phyloP scores from a whole-genome alignment of 345 rosid species.

The Aquilaria sinensis region DNA sequence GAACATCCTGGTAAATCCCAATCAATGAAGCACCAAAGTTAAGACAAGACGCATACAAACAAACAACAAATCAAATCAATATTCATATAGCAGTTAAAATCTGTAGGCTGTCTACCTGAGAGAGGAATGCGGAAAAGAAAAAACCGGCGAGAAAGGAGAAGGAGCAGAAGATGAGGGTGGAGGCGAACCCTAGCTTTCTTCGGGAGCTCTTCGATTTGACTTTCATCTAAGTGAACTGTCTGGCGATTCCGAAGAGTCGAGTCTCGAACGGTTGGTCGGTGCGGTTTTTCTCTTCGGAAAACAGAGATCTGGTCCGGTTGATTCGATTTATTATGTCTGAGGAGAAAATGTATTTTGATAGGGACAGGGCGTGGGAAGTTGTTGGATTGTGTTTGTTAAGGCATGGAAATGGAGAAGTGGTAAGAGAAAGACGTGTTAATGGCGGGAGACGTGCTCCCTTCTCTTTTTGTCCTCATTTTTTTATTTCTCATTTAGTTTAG shows the following conservation, averaged over 20 bases:
- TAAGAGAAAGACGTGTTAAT: conserved; percentile 4
- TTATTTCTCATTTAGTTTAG: no score
- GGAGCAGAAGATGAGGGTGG: conserved; percentile 34
- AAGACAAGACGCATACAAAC: conserved; percentile 1
- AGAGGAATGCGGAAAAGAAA: conserved; percentile 43
- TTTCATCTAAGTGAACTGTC: conserved; percentile 36
- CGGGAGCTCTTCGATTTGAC: conserved; percentile 48
- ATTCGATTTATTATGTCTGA: background rate
- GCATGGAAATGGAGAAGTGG: background rate
- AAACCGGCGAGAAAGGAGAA: conserved; percentile 67
- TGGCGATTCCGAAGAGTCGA: background rate
- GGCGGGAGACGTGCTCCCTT: conserved; percentile 17
- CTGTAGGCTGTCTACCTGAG: conserved; percentile 28
- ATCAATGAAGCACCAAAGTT: conserved; percentile 8
- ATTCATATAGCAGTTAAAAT: background rate
- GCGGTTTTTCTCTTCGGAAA: background rate
- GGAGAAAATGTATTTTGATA: no score
- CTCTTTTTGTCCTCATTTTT: background rate
- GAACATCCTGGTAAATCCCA: conserved; percentile 40
- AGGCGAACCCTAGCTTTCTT: conserved; percentile 45
- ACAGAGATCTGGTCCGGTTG: background rate
- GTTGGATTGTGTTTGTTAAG: no score
- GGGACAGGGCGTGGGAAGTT: no score
- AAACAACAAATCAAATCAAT: background rate
- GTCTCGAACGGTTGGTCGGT: background rate